Conservation (phyloP, 1,284 basidiomycete genomes). For the Tylopilus sp. region DNA sequence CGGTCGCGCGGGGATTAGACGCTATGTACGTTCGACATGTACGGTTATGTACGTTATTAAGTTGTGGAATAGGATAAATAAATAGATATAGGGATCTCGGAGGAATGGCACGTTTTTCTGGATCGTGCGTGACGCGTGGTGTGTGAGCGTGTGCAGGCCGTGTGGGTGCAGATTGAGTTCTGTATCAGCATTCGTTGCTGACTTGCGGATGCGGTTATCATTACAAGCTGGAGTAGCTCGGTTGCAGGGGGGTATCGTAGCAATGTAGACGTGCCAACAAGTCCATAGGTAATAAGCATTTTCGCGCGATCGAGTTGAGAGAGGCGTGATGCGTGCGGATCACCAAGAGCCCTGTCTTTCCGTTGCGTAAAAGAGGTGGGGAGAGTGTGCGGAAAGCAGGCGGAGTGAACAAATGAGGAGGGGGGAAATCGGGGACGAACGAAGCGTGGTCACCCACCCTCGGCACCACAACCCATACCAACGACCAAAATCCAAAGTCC, state of each 20-base stretch:
- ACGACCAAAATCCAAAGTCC: too few species aligned
- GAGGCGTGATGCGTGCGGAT: constrained; percentile 1
- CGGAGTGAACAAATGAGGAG: too few species aligned
- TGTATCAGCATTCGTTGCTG: background rate
- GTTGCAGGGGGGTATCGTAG: constrained; percentile 17
- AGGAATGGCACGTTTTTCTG: background rate
- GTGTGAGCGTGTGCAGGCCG: background rate
- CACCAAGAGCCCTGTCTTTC: constrained; percentile 6
- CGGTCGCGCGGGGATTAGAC: constrained; percentile 18
- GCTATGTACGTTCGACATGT: constrained; percentile 8
- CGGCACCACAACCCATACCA: too few species aligned
- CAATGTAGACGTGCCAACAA: constrained; percentile 15
- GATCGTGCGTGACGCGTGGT: background rate
- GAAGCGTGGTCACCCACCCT: too few species aligned
- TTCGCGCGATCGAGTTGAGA: constrained; percentile 15
- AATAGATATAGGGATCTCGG: constrained; percentile 1
- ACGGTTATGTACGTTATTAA: constrained; percentile 1
- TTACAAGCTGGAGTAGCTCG: constrained; percentile 9
- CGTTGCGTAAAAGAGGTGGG: constrained; percentile 1
- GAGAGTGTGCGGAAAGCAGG: background rate
- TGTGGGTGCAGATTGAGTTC: background rate
- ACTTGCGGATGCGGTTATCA: constrained; percentile 9
- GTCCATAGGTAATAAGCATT: constrained; percentile 19
- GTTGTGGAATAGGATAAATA: constrained; percentile 10
- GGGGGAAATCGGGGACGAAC: too few species aligned